Conservation (phyloP, 2,329 filamentous ascomycete genomes). For the Drechslerella dactyloides region DNA sequence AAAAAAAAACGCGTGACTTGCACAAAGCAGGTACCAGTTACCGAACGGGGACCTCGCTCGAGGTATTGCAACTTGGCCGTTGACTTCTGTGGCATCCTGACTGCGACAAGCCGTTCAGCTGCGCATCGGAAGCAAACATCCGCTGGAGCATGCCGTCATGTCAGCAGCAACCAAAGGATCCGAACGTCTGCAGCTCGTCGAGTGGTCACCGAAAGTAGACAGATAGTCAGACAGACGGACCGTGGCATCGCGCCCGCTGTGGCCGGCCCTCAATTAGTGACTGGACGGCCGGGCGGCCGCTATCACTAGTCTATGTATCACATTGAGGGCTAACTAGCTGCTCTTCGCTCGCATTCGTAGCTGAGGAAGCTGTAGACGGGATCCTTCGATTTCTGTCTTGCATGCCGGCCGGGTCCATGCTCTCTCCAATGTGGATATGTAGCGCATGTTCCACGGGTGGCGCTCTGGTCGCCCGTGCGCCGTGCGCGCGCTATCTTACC, state of each 20-base stretch:
- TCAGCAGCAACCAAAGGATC: slow-evolving; percentile 18
- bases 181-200: no score
- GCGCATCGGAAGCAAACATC: slow-evolving; percentile 31
- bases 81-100: slow-evolving; percentile 23
- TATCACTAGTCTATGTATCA: no score
- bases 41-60: neutral
- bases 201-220: no score
- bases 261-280: neutral
- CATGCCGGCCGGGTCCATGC: no score
- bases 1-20: neutral
- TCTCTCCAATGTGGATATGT: no score
- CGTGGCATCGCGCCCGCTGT: slow-evolving; percentile 12
- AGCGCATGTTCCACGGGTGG: slow-evolving; percentile 9
- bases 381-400: slow-evolving; percentile 9
- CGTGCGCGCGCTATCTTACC: slow-evolving; percentile 18
- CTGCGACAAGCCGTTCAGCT: slow-evolving; percentile 34
- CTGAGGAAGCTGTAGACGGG: slow-evolving; percentile 39
- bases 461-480: slow-evolving; percentile 23
- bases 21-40: neutral
- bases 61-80: neutral
- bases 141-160: slow-evolving; percentile 20
- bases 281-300: no score
- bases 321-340: no score
- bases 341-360: slow-evolving; percentile 27
- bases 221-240: no score